phyloP scores from a whole-genome alignment of 495 filamentous ascomycete genomes.

The Gamarada debralockiae region DNA sequence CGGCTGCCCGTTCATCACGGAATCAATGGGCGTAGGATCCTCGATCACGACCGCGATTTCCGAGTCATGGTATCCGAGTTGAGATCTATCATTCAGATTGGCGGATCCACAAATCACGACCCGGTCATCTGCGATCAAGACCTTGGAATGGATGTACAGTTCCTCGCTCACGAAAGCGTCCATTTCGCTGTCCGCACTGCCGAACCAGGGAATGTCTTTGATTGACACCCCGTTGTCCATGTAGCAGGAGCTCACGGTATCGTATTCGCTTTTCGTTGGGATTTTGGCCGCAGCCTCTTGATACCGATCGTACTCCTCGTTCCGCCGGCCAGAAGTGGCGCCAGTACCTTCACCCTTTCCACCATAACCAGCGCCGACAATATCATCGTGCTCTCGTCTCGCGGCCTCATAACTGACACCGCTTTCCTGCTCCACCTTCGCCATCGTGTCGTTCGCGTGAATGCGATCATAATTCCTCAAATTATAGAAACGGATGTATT shows the following conservation, averaged over 20 bases:
- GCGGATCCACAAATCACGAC: conserved; percentile 88
- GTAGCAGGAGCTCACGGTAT: conserved; percentile 76
- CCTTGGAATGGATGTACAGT: conserved; percentile 91
- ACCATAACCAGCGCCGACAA: conserved; percentile 30
- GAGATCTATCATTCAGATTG: conserved; percentile 92
- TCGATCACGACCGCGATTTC: conserved; percentile 72
- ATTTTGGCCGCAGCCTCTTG: conserved; percentile 59
- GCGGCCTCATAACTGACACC: conserved; percentile 75
- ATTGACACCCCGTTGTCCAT: conserved; percentile 81
- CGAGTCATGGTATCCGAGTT: conserved; percentile 80
- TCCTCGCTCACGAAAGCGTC: conserved; percentile 82
- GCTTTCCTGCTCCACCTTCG: conserved; percentile 57
- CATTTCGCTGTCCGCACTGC: conserved; percentile 68
- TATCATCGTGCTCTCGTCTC: conserved; percentile 60
- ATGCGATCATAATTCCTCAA: conserved; percentile 84
- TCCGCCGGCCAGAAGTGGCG: conserved; percentile 29
- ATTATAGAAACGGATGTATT: conserved; percentile 96
- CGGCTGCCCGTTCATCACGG: conserved; percentile 65
- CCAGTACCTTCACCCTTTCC: conserved; percentile 22
- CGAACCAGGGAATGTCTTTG: conserved; percentile 75
- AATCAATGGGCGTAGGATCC: conserved; percentile 66
- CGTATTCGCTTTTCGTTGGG: conserved; percentile 46
- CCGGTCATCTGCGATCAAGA: conserved; percentile 89
- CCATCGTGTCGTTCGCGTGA: conserved; percentile 64
- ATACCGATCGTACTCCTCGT: conserved; percentile 54